Evolutionary conservation across 805 yeast species (phyloP).

Genomic region (Candida piceae): DNA sequence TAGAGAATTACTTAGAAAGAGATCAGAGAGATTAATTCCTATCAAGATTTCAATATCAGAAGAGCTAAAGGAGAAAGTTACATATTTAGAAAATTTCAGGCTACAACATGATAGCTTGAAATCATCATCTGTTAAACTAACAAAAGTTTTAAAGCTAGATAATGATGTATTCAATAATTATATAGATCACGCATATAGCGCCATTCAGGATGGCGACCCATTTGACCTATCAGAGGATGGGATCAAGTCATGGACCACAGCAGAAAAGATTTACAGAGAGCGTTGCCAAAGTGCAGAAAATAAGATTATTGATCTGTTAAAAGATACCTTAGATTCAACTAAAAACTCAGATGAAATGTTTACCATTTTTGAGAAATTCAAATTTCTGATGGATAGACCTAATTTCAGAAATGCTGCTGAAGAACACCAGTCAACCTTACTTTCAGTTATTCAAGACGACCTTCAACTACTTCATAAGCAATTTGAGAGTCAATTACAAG

Average conservation of each 20-base stretch:
- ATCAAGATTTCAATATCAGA: constrained; percentile 50
- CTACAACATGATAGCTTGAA: constrained; percentile 47
- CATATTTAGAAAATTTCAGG: constrained; percentile 42
- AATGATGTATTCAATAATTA: constrained; percentile 26
- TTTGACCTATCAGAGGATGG: constrained; percentile 35
- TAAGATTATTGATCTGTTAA: constrained; percentile 36
- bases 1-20: constrained; percentile 69
- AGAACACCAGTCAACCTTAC: constrained; percentile 50
- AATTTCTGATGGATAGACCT: constrained; percentile 46
- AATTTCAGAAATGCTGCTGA: constrained; percentile 53
- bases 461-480: constrained; percentile 37
- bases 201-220: constrained; percentile 33
- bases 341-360: constrained; percentile 46
- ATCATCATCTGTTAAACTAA: constrained; percentile 8
- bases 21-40: constrained; percentile 65
- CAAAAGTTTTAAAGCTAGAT: constrained; percentile 1
- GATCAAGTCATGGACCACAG: constrained; percentile 35
- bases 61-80: constrained; percentile 38
- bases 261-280: constrained; percentile 38
- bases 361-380: constrained; percentile 43
- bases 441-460: constrained; percentile 45
- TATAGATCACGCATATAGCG: constrained; percentile 37
- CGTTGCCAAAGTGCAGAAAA: constrained; percentile 42
- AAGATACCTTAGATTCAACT: constrained; percentile 34
- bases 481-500: constrained; percentile 26